Base-by-base conservation (phyloP, 2,329 filamentous ascomycete genomes). In the Fusarium torulosum region DNA sequence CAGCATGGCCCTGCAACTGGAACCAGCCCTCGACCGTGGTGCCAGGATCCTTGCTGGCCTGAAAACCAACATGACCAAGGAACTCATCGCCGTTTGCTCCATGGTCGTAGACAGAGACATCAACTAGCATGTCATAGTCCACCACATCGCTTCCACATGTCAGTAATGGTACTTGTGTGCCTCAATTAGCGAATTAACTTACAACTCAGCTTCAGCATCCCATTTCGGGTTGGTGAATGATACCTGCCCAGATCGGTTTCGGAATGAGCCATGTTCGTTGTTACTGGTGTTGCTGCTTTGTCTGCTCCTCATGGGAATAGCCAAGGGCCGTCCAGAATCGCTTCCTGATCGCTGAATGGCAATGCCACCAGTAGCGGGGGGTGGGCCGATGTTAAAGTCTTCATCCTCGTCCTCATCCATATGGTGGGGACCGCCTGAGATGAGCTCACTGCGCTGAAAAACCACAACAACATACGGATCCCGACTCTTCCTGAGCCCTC, bases 121-220 rank as follows among this genome's bases (percentile, higher is more conserved):
- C 94, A 38, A 99, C 90, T 75, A 96, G 87, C 72, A 95, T 94
- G 74, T 97, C 91, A 63, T 94, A 91, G 61, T 94, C 94, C 60
- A 97, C 91, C 66, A 99, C 95, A 76, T 99, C 96, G 81, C 94
- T 97, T 65, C 8, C n/a, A 19, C n/a, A 20, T 47, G 53, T 73
- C 38, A 72, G 68, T 66, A 29, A 45, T 42, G 23, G 15, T 6
- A n/a, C 17, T 40, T 17, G 19, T 2, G 17, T 4, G 19, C 19
- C 21, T 23, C 2, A 13, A 10, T 27, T 11, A 29, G n/a, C 6
- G 25, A 7, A 19, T 31, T 19, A 29, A 71, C 94, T 82, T 87
- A 97, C 94, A 99, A 99, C 49, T 93, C 87, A 37, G 95, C 94
- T 76, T 97, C 93, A 53, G 97, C 95, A 78, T 97, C 93, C 96